Base-by-base conservation (phyloP, 192 early-diverging fungal genomes). In the Dissophora ornata region DNA sequence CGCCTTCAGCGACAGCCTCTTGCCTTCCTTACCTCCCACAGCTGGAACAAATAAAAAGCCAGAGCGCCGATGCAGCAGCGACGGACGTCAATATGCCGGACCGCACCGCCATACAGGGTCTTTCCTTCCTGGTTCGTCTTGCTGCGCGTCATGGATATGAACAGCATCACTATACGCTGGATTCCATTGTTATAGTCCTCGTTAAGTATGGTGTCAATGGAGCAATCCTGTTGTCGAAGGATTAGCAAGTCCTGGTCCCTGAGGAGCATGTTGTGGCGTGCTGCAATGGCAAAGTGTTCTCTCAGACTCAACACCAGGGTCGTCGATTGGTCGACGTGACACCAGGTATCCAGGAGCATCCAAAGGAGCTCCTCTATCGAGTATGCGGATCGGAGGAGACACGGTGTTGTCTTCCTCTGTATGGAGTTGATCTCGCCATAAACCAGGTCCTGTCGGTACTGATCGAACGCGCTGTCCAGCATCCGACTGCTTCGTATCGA, bases 61-160 rank as follows among this genome's bases (percentile, higher is more conserved):
- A 52, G 29, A 7, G 50, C 50, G 28, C 50, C 50, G 28, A 52
- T 29, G 50, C 50, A 29, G 50, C 50, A 52, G 10, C 50, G 24
- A 30, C 29, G 50, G 28, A 52, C 50, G 29, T 52, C 50, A 16
- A 26, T 7, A 52, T 52, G 50, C 28, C 50, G 50, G 2, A 52
- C 50, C 11, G 50, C 29, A 5, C 13, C 29, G 15, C 50, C 50
- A 52, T 29, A 29, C 29, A 29, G 29, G 29, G 29, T 16, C 4
- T 30, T 52, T 13, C 29, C 18, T 11, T 16, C 29, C 4, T 11
- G 24, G 50, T 52, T 52, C 29, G 50, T 32, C 50, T 52, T 52
- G 3, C 50, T 15, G 24, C 13, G 24, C 24, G 25, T 52, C 50
- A 52, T 29, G 3, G 50, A 52, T 10, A 52, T n/a, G 29, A 29